Percentiles rank a stretch among this genome's conserved stretches.
Conservation (phyloP, 495 filamentous ascomycete genomes). For the Peziza echinospora region DNA sequence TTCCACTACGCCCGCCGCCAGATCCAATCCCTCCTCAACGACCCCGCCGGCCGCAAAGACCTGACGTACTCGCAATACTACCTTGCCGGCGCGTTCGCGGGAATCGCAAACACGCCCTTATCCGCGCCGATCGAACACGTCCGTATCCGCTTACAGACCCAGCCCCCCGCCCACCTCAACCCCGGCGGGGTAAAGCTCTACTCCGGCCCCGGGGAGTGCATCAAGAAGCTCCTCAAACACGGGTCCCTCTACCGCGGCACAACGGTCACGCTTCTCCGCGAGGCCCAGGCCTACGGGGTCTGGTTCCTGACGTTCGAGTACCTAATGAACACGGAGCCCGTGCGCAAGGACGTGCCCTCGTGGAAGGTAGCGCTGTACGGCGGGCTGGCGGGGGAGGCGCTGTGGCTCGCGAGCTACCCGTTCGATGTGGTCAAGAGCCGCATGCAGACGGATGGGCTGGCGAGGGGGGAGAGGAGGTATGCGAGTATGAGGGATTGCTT, state of each 20-base stretch:
- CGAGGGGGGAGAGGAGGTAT: conserved; percentile 39
- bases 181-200: conserved; percentile 58
- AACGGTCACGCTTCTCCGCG: conserved; percentile 64
- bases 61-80: conserved; percentile 75
- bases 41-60: conserved; percentile 17
- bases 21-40: conserved; percentile 37
- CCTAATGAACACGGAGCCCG: conserved; percentile 80
- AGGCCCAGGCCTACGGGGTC: conserved; percentile 81
- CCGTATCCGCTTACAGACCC: conserved; percentile 90
- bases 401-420: conserved; percentile 85
- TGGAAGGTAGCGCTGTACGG: conserved; percentile 83
- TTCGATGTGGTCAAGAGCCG: conserved; percentile 97
- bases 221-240: conserved; percentile 48
- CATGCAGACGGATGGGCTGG: conserved; percentile 94
- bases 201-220: conserved; percentile 68
- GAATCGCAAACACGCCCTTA: conserved; percentile 70
- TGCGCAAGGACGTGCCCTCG: conserved; percentile 56
- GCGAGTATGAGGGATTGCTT: conserved; percentile 79
- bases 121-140: conserved; percentile 93
- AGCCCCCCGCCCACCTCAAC: conserved; percentile 67
- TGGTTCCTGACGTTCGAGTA: conserved; percentile 95
- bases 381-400: conserved; percentile 74
- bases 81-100: conserved; percentile 73
- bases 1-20: conserved; percentile 80
- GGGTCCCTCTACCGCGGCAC: conserved; percentile 78